These are phyloP conservation scores for Blastosporella zonata DNA, from an alignment of 1,284 basidiomycete genomes.

Conservation along the genomic window DNA sequence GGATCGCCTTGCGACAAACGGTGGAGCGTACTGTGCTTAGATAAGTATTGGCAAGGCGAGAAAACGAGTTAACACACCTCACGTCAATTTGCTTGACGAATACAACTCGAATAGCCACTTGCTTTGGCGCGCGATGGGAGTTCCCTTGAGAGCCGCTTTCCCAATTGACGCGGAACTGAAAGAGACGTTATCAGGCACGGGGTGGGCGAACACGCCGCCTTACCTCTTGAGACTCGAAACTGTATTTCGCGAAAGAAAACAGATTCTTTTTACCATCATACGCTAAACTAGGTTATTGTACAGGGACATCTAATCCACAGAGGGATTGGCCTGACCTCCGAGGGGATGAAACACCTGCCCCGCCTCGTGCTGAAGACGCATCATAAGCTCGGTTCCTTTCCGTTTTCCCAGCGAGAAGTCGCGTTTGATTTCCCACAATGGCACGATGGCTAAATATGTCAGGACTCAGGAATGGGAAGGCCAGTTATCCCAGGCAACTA, in stretches of 20 bases:
- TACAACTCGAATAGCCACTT: conserved; percentile 21
- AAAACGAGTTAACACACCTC: conserved; percentile 14
- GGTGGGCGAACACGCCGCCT: not conserved
- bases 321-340: conserved; percentile 22
- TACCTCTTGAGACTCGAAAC: conserved; percentile 23
- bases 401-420: conserved; percentile 21
- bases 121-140: conserved; percentile 13
- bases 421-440: conserved; percentile 13
- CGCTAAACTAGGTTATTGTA: conserved; percentile 18
- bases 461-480: not conserved
- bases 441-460: conserved; percentile 17
- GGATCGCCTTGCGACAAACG: conserved; percentile 12
- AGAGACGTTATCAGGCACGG: not conserved
- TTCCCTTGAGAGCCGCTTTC: conserved; percentile 14
- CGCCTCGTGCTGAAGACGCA: conserved; percentile 25
- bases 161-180: conserved; percentile 27
- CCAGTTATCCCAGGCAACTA: conserved; percentile 4
- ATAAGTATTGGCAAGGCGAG: not conserved
- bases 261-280: conserved; percentile 35
- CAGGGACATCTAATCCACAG: not conserved
- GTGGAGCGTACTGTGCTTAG: not conserved
- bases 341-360: conserved; percentile 23
- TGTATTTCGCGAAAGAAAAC: conserved; percentile 26
- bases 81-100: conserved; percentile 24
- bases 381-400: conserved; percentile 28